Conservation (phyloP, 257 asterid species). For the Solanum verrucosum region DNA sequence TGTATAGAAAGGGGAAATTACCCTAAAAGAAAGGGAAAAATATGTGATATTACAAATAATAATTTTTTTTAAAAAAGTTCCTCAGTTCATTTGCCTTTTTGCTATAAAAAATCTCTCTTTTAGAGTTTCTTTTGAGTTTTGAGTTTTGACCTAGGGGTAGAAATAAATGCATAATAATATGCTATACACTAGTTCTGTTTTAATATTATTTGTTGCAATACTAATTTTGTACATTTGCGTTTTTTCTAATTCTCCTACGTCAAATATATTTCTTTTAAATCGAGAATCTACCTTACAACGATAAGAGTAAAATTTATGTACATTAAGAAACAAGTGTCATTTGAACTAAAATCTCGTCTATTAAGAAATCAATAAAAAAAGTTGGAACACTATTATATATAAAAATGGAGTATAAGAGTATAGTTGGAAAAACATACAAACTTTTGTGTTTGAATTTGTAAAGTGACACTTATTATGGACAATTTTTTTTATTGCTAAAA, state of each 20-base stretch:
- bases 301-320: too few relatives aligned
- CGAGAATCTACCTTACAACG: accelerated
- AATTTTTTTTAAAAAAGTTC: neutral
- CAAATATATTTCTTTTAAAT: too few relatives aligned
- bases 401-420: neutral
- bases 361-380: too few relatives aligned
- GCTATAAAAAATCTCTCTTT: neutral
- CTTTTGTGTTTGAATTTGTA: too few relatives aligned
- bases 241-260: too few relatives aligned
- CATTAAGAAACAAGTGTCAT: neutral
- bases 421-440: neutral
- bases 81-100: neutral
- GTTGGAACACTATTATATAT: too few relatives aligned
- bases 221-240: neutral
- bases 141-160: neutral
- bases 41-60: neutral
- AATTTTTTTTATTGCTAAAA: too few relatives aligned
- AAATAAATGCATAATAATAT: too few relatives aligned
- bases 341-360: too few relatives aligned
- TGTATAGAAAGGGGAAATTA: neutral
- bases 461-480: neutral
- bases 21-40: neutral
- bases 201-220: neutral
- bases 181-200: neutral
- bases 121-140: neutral